These are phyloP conservation scores for Echinochloa phyllopogon DNA, from an alignment of 176 grass and related monocot genomes.

Conservation along the genomic window DNA sequence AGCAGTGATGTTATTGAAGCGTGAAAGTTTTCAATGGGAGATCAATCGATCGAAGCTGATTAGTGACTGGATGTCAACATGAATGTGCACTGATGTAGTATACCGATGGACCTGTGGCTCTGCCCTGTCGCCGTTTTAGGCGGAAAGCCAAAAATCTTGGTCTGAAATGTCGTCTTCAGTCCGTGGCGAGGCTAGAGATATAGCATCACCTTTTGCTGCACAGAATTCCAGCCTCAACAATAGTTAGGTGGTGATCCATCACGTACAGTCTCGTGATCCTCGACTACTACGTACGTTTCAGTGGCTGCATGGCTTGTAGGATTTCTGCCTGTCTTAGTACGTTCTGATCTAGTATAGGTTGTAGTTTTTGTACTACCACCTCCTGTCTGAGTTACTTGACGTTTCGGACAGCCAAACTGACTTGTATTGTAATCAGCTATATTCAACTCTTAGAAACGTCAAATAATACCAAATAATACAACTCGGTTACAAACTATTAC, in stretches of 20 bases:
- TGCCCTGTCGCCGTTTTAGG: neutral
- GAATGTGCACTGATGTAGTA: neutral
- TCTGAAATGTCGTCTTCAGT: conserved; percentile 33
- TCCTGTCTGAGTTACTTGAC: no score
- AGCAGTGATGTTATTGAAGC: no score
- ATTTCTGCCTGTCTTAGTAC: neutral
- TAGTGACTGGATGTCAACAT: neutral
- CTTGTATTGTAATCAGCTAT: no score
- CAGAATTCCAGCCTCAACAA: conserved; percentile 15
- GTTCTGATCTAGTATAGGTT: neutral
- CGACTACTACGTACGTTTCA: neutral
- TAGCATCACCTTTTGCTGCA: conserved; percentile 26
- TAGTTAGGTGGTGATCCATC: neutral
- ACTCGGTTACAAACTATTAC: neutral
- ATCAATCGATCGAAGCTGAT: neutral
- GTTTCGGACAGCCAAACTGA: no score
- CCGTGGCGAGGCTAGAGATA: neutral
- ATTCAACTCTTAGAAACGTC: no score
- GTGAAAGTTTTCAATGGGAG: no score
- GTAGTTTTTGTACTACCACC: no score
- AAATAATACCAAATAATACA: no score
- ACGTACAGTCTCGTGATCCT: neutral
- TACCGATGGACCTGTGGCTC: neutral
- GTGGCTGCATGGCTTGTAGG: neutral
- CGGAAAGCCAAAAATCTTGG: conserved; percentile 19